Percentiles rank a stretch among this genome's conserved stretches.
These are phyloP conservation scores for Fragosphaeria purpurea DNA, from an alignment of 2,329 filamentous ascomycete species.

Conservation along the genomic window DNA sequence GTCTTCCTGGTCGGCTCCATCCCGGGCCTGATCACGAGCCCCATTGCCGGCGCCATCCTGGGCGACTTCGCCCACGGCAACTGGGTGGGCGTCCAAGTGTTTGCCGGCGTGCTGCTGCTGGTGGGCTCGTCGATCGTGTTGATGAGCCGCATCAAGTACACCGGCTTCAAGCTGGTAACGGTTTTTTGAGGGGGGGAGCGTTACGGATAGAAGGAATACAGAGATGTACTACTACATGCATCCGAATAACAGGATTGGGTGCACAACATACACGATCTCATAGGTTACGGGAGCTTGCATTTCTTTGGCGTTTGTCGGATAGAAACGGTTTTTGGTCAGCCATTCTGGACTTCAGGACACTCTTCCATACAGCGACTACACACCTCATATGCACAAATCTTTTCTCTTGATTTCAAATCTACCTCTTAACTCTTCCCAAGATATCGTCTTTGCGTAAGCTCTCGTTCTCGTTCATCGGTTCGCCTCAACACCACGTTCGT, in stretches of 20 bases:
- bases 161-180: constrained; percentile 17
- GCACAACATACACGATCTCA: too few relatives aligned
- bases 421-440: too few relatives aligned
- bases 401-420: too few relatives aligned
- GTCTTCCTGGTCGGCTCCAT: constrained; percentile 41
- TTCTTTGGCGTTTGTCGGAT: too few relatives aligned
- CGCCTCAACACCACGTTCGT: too few relatives aligned
- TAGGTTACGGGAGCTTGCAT: too few relatives aligned
- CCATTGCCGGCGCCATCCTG: constrained; percentile 35
- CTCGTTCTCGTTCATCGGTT: too few relatives aligned
- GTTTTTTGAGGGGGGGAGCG: constrained; percentile 15
- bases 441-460: too few relatives aligned
- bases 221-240: not conserved
- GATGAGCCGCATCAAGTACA: constrained; percentile 16
- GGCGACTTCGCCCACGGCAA: constrained; percentile 11
- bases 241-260: not conserved
- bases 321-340: too few relatives aligned
- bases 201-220: not conserved
- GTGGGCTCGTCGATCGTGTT: constrained; percentile 19
- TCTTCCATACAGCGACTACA: too few relatives aligned
- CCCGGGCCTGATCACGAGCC: constrained; percentile 40
- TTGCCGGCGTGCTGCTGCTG: constrained; percentile 23
- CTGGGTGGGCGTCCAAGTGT: constrained; percentile 28
- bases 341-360: too few relatives aligned
- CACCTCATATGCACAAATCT: too few relatives aligned